These are phyloP conservation scores for Crithidia fasciculata DNA, from an alignment of 208 protist species.

Conservation along the genomic window DNA sequence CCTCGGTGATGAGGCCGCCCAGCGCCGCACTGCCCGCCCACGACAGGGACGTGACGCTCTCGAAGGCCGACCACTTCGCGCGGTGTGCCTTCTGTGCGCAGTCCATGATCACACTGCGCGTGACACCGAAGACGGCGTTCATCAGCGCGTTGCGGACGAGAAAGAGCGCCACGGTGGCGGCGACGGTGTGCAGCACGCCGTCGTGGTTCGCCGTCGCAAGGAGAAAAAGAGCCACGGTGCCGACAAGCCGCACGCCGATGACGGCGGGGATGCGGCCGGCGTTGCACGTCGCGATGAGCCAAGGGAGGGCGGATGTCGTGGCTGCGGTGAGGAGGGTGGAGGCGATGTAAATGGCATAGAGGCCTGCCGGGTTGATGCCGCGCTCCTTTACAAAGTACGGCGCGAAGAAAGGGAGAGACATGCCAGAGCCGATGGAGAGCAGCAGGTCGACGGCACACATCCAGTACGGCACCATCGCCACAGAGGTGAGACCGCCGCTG, in stretches of 20 bases:
- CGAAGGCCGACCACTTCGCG: slow-evolving; percentile 70
- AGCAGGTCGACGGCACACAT: slow-evolving; percentile 54
- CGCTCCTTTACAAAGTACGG: slow-evolving; percentile 45
- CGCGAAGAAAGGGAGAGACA: slow-evolving; percentile 59
- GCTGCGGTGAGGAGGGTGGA: slow-evolving; percentile 37
- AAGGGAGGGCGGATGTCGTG: slow-evolving; percentile 28
- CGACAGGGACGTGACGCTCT: slow-evolving; percentile 66
- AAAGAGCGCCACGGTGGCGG: slow-evolving; percentile 29
- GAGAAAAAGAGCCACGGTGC: slow-evolving; percentile 36
- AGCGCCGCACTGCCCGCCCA: slow-evolving; percentile 72
- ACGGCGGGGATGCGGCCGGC: slow-evolving; percentile 40
- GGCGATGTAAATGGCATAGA: slow-evolving; percentile 44
- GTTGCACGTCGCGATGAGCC: slow-evolving; percentile 16
- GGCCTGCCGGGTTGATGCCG: slow-evolving; percentile 27
- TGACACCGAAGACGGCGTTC: slow-evolving; percentile 68
- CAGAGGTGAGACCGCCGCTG: slow-evolving; percentile 1
- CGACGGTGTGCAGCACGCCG: slow-evolving; percentile 7
- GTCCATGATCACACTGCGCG: slow-evolving; percentile 79
- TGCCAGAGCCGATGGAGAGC: slow-evolving; percentile 55
- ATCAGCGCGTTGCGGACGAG: slow-evolving; percentile 62
- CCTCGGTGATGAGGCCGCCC: slow-evolving; percentile 50
- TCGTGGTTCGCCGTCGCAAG: slow-evolving; percentile 12
- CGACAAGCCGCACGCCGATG: slow-evolving; percentile 39
- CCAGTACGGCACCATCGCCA: slow-evolving; percentile 48
- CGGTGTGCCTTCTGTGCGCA: slow-evolving; percentile 35